A percentile compares a stretch with the other conserved stretches of the same genome.
Conservation (phyloP, 225 moss, liverwort and hornwort species). For the Lunularia cruciata region DNA sequence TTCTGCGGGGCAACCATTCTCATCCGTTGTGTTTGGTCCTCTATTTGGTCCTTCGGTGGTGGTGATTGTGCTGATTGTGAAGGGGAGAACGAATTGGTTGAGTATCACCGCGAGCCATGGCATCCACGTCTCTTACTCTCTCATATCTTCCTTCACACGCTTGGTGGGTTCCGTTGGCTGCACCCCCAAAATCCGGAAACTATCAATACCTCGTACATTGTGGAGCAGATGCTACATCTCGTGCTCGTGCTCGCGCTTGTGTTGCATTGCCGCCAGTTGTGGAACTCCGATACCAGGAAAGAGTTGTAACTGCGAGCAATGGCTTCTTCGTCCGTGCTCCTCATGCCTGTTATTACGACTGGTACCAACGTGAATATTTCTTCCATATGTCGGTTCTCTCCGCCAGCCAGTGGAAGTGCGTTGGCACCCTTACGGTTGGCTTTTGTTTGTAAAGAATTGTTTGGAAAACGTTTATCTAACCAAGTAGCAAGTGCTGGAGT, state of each 20-base stretch:
- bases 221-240: background rate
- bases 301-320: background rate
- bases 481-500: background rate
- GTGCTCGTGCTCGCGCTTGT: background rate
- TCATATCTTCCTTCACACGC: slow-evolving; percentile 4
- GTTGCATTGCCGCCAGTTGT: background rate
- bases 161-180: background rate
- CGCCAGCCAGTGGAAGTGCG: background rate
- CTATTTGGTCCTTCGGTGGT: background rate
- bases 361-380: too few relatives aligned
- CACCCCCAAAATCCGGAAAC: background rate
- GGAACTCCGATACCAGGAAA: background rate
- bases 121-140: background rate
- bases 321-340: slow-evolving; percentile 13
- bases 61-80: slow-evolving; percentile 15
- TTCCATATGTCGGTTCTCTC: background rate
- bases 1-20: background rate
- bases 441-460: background rate
- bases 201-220: background rate
- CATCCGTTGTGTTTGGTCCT: background rate
- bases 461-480: background rate
- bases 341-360: background rate
- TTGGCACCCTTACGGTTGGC: background rate
- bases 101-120: background rate
- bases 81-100: background rate